Conservation (phyloP, 2,329 filamentous ascomycete genomes). For the Chaetomiaceae sp. region DNA sequence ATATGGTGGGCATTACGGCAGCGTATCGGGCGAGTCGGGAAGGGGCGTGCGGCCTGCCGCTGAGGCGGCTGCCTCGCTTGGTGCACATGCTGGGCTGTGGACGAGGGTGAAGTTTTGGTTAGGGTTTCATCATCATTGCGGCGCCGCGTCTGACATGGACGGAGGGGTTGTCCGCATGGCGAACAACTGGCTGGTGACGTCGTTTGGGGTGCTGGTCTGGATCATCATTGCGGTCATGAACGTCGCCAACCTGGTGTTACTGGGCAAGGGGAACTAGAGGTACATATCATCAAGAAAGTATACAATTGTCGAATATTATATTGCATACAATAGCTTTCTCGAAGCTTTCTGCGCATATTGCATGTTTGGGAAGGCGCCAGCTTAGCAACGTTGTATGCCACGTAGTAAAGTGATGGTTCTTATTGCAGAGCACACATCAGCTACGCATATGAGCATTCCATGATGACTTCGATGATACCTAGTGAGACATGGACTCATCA, state of each 20-base stretch:
- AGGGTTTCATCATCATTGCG: too few species aligned
- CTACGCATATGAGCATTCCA: too few species aligned
- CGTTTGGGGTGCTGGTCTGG: constrained; percentile 52
- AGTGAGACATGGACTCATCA: too few species aligned
- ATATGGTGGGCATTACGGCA: background rate
- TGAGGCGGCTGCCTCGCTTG: background rate
- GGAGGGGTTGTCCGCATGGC: constrained; percentile 54
- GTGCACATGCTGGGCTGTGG: background rate
- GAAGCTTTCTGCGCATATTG: too few species aligned
- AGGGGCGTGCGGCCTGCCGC: background rate
- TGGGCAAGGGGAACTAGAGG: constrained; percentile 37
- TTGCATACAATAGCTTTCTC: too few species aligned
- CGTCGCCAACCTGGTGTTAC: constrained; percentile 63
- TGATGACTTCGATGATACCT: too few species aligned
- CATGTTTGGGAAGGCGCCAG: too few species aligned
- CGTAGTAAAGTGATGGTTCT: too few species aligned
- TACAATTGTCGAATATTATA: too few species aligned
- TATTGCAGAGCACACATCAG: too few species aligned
- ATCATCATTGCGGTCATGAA: constrained; percentile 65
- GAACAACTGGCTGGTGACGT: constrained; percentile 60
- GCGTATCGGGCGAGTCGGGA: background rate
- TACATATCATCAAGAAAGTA: background rate
- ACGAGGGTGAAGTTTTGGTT: background rate
- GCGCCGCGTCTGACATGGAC: background rate
- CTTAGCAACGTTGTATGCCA: too few species aligned